Percentiles rank a stretch among this genome's conserved stretches.
Evolutionary conservation across 179 eudicot species (phyloP).

Genomic region (Camellia oleifera): DNA sequence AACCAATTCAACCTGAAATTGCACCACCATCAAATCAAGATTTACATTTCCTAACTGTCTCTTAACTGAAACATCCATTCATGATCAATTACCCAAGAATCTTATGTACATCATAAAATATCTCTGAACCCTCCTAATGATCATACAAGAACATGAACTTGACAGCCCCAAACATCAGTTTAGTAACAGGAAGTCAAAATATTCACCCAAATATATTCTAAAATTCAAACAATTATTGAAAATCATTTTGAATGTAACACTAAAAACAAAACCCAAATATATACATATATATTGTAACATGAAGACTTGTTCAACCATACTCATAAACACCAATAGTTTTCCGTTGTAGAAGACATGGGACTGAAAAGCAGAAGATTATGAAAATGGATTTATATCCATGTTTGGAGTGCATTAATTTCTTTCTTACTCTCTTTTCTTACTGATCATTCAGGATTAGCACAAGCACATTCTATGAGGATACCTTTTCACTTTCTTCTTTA

Average conservation of each 20-base stretch:
- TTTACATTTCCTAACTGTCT: not conserved
- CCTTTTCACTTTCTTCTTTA: no score
- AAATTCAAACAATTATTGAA: not conserved
- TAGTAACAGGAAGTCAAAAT: not conserved
- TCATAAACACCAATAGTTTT: not conserved
- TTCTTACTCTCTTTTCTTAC: not conserved
- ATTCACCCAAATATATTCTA: not conserved
- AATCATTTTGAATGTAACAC: no score
- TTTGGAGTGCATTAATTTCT: not conserved
- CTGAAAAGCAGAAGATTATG: not conserved
- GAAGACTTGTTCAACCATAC: not conserved
- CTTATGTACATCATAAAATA: no score
- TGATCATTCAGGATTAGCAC: no score
- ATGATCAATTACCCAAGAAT: not conserved
- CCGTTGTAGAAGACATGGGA: not conserved
- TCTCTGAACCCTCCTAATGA: not conserved
- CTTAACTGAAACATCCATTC: not conserved
- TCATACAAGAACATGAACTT: not conserved
- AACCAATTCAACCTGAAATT: slow-evolving; percentile 79
- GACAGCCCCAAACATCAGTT: not conserved
- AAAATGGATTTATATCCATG: not conserved
- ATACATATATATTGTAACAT: no score
- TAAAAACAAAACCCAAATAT: no score
- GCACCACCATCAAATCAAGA: not conserved
- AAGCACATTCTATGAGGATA: no score